Evolutionary conservation across 1,284 basidiomycete genomes (phyloP).

Genomic region (Tetrapyrgos nigripes): DNA sequence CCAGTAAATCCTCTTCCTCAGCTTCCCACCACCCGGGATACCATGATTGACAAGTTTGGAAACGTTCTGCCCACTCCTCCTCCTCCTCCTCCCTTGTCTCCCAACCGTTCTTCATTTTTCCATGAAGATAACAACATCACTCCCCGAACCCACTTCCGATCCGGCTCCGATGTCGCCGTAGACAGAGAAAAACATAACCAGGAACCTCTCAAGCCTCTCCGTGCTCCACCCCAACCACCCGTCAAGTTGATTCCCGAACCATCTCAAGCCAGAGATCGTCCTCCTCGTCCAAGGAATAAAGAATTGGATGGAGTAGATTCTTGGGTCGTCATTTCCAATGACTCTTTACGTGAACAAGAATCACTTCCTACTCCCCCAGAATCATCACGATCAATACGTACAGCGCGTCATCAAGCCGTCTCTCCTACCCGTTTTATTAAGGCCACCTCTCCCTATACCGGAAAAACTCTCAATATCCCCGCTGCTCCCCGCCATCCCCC

Average conservation of each 20-base stretch:
- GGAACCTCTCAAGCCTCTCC: neutral
- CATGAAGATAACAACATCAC: constrained; percentile 45
- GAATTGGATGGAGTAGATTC: constrained; percentile 38
- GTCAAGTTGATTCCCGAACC: constrained; percentile 33
- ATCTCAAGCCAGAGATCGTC: constrained; percentile 20
- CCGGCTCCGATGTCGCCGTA: constrained; percentile 56
- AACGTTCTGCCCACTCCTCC: constrained; percentile 35
- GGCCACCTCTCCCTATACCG: constrained; percentile 39
- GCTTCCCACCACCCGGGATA: constrained; percentile 15
- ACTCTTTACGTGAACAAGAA: constrained; percentile 34
- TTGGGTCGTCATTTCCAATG: constrained; percentile 53
- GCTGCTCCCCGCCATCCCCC: constrained; percentile 45
- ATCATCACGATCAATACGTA: constrained; percentile 20
- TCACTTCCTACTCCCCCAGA: constrained; percentile 28
- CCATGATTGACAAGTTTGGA: constrained; percentile 36
- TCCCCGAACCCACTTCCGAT: constrained; percentile 46
- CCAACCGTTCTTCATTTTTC: constrained; percentile 48
- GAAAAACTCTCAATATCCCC: constrained; percentile 40
- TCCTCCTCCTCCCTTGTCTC: constrained; percentile 52
- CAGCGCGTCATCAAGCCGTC: constrained; percentile 32
- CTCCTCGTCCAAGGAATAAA: constrained; percentile 32
- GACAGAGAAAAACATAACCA: constrained; percentile 53
- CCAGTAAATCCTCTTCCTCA: constrained; percentile 27
- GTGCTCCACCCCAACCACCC: constrained; percentile 24
- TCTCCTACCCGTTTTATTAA: constrained; percentile 35